These are phyloP conservation scores for Fusarium longipes DNA, from an alignment of 2,329 filamentous ascomycete genomes.

Conservation along the genomic window DNA sequence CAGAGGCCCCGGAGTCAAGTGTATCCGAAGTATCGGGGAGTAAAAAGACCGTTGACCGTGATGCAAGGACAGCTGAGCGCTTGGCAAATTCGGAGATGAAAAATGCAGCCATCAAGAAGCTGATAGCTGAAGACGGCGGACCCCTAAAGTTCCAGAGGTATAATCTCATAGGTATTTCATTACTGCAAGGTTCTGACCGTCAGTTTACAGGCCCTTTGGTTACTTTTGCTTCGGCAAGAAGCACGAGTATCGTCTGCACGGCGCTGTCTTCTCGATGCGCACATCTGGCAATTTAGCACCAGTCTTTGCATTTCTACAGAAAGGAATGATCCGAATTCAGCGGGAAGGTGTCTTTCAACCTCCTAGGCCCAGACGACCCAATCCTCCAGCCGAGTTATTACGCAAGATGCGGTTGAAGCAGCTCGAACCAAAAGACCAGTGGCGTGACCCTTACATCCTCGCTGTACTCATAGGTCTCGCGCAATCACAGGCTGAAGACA, in stretches of 20 bases:
- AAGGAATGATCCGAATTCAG: conserved; percentile 36
- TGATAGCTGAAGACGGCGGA: conserved; percentile 35
- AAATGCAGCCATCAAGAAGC: conserved; percentile 34
- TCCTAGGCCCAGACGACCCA: conserved; percentile 30
- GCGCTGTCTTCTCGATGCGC: conserved; percentile 32
- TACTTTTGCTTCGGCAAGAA: conserved; percentile 41
- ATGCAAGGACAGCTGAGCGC: conserved; percentile 31
- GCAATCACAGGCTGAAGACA: conserved; percentile 38
- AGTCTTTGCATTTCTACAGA: conserved; percentile 42
- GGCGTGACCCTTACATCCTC: conserved; percentile 42
- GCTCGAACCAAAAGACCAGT: conserved; percentile 34
- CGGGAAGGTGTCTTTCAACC: conserved; percentile 30
- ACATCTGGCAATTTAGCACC: conserved; percentile 10
- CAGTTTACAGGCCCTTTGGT: conserved; percentile 32
- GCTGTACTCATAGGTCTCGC: conserved; percentile 41
- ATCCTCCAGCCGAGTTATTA: conserved; percentile 30
- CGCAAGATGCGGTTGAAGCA: conserved; percentile 33
- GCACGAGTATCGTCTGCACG: conserved; percentile 41
- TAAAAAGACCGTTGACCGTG: conserved; percentile 20
- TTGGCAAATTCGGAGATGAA: conserved; percentile 40
- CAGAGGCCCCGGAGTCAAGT: background rate
- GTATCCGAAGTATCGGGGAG: background rate
- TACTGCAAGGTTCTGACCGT: background rate
- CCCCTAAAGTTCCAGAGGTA: conserved; percentile 39
- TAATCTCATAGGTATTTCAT: fast-evolving